Evolutionary conservation across 2,329 filamentous ascomycete genomes (phyloP), one percentile per base, ranked within the genome.

Genomic region (Aspergillus sp.): DNA sequence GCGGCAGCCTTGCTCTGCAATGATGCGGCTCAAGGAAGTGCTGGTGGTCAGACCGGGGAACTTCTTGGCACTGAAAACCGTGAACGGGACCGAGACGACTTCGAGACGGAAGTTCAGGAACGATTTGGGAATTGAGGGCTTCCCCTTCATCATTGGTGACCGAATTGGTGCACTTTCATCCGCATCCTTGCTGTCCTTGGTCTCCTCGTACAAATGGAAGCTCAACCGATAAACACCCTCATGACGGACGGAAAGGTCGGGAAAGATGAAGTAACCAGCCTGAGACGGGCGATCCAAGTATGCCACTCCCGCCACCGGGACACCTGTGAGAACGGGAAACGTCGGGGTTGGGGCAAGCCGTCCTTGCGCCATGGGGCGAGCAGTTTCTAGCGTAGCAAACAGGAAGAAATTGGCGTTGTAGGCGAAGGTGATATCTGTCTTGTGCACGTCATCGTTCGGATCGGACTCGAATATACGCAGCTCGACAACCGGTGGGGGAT

Each of bases 331-430:
- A 23, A 98, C 93, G 0, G 95, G 88, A 60, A 87, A 89, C 53
- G 87, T 86, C 10, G 89, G 85, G n/a, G 87, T 81, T 30, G 84
- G 83, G 68, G 87, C 86, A 49, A 91, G 87, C 66, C 92, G 90
- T 54, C 90, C 91, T 61, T 92, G 89, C 17, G 92, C 92, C 61
- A 97, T 90, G 30, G 88, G 86, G 39, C 93, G 90, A 28, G 92
- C 90, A 69, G 91, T 88, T 73, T 97, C 92, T 61, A 99, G 84
- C 5, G 92, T 97, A 55, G 93, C 91, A 71, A 92, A 98, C 43
- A 98, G 88, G 79, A 99, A 98, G 85, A 98, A 98, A 78, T 96
- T 97, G 73, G 93, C 93, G 73, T 96, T 94, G 81, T 97, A 96
- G 61, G 87, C 85, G 71, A 96, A 96, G 2, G 95, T 98, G 70